Evolutionary conservation across 1,284 basidiomycete genomes (phyloP).

Genomic region (Cryptococcus neoformans): DNA sequence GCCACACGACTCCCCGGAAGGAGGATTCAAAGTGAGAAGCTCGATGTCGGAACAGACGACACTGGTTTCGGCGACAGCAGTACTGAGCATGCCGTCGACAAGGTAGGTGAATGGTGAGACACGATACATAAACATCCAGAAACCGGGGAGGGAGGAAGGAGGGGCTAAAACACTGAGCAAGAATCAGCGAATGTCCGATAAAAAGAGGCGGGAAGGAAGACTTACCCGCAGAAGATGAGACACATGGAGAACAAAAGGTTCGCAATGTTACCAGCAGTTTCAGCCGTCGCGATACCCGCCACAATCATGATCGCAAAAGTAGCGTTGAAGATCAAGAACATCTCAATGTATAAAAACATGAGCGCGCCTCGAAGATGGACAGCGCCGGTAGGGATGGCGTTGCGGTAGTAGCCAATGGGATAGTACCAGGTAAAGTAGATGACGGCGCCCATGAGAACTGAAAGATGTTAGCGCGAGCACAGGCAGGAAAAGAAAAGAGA

Average conservation of each 20-base stretch:
- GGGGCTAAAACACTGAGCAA: slow-evolving; percentile 51
- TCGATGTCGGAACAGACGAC: slow-evolving; percentile 49
- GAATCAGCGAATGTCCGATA: slow-evolving; percentile 9
- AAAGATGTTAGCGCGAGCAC: background rate
- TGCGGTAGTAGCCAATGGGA: slow-evolving; percentile 46
- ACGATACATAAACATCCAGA: slow-evolving; percentile 81
- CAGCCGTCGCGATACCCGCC: slow-evolving; percentile 42
- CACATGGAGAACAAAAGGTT: slow-evolving; percentile 49
- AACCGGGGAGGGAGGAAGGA: slow-evolving; percentile 55
- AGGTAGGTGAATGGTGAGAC: slow-evolving; percentile 66
- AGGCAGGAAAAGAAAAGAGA: slow-evolving; percentile 20
- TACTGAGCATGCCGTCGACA: slow-evolving; percentile 48
- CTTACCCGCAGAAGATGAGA: slow-evolving; percentile 49
- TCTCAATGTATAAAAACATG: slow-evolving; percentile 40
- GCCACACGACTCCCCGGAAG: slow-evolving; percentile 49
- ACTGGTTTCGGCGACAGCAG: slow-evolving; percentile 36
- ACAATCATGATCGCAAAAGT: slow-evolving; percentile 47
- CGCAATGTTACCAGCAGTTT: slow-evolving; percentile 49
- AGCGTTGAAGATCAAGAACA: slow-evolving; percentile 47
- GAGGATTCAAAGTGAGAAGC: slow-evolving; percentile 42
- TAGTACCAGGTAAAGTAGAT: slow-evolving; percentile 52
- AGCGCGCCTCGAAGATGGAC: slow-evolving; percentile 38
- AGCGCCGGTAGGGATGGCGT: slow-evolving; percentile 38
- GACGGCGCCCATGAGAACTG: slow-evolving; percentile 51
- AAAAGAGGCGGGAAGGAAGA: background rate